These are phyloP conservation scores for Wickerhamiella dianesei DNA, from an alignment of 805 yeast species.

Conservation along the genomic window DNA sequence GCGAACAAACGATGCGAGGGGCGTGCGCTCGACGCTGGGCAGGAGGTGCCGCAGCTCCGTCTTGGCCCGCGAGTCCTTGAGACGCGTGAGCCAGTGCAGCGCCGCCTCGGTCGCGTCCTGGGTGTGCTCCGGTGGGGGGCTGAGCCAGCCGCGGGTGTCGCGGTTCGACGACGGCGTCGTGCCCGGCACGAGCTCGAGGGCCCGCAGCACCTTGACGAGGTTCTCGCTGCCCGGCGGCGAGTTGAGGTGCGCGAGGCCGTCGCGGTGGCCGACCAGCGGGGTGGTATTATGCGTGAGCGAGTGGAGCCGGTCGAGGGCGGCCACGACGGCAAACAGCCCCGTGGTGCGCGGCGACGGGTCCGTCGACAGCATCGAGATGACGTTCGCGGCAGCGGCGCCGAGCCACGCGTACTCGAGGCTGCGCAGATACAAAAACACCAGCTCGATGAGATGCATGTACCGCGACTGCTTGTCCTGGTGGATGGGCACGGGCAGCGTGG, in stretches of 20 bases:
- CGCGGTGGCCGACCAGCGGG: slow-evolving; percentile 3
- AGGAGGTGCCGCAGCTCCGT: slow-evolving; percentile 3
- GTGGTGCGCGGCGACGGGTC: slow-evolving; percentile 7
- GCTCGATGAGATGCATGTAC: slow-evolving; percentile 24
- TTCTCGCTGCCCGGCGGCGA: slow-evolving; percentile 4
- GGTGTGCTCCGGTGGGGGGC: slow-evolving; percentile 2
- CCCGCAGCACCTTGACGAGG: slow-evolving; percentile 5
- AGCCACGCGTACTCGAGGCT: slow-evolving; percentile 24
- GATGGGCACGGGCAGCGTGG: slow-evolving; percentile 7
- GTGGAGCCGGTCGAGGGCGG: slow-evolving; percentile 12
- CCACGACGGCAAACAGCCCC: slow-evolving; percentile 15
- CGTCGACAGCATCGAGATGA: slow-evolving; percentile 4
- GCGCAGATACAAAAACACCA: slow-evolving; percentile 24
- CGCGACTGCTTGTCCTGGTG: slow-evolving; percentile 10
- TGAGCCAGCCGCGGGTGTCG: not conserved
- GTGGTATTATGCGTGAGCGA: slow-evolving; percentile 6
- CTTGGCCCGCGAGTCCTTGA: slow-evolving; percentile 3
- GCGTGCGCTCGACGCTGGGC: slow-evolving; percentile 10
- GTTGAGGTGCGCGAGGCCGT: slow-evolving; percentile 7
- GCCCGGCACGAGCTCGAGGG: slow-evolving; percentile 3
- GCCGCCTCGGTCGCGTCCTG: slow-evolving; percentile 5
- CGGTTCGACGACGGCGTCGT: not conserved
- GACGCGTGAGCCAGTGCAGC: not conserved
- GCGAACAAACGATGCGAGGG: slow-evolving; percentile 8
- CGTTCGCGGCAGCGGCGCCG: slow-evolving; percentile 26